Base-by-base conservation (phyloP, 306 rosid genomes). In the Dicorynia guianensis region DNA sequence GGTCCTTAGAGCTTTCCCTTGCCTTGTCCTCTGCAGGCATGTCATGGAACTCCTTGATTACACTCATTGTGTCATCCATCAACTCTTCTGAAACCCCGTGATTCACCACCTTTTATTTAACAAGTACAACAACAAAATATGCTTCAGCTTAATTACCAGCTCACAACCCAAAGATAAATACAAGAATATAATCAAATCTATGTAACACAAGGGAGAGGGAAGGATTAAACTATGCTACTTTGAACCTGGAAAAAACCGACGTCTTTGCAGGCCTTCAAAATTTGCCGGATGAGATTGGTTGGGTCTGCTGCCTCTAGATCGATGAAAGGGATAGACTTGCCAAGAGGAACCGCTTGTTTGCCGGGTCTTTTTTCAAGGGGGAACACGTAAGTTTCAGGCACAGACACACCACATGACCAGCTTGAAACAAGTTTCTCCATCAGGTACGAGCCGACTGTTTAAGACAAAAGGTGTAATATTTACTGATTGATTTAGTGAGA, bases 291-390 rank as follows among this genome's bases (percentile, higher is more conserved):
- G 13, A 46, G 10, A 11, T 46, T 46, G 52, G 52, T 9, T 46
- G 3, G 15, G 15, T 53, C 9, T 15, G 17, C 11, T 15, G 18
- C 55, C 30, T 25, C 30, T 1, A 25, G 30, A 25, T 25, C 30
- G 2, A 25, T 25, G 30, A 25, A 2, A 14, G 82, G 76, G 35
- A 77, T 77, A 43, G 11, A 35, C 11, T 3, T 63, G 33, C 15
- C 46, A 4, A 77, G 46, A 42, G 76, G 72, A 30, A 82, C 53
- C 14, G 39, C 69, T 42, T 18, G 10, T 42, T 60, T 11, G 8
- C 76, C 85, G 19, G 82, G 82, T 77, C 85, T 82, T 35, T 55
- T 49, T 43, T 77, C 85, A 8, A 63, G 82, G 25, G 85, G 85
- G 19, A 60, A 77, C 35, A 82, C 42, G 58, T 82, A 77, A 17